Percentiles rank a stretch among this genome's conserved stretches.
Conservation (phyloP, 1,284 basidiomycete genomes). For the Trichosporon sp. region DNA sequence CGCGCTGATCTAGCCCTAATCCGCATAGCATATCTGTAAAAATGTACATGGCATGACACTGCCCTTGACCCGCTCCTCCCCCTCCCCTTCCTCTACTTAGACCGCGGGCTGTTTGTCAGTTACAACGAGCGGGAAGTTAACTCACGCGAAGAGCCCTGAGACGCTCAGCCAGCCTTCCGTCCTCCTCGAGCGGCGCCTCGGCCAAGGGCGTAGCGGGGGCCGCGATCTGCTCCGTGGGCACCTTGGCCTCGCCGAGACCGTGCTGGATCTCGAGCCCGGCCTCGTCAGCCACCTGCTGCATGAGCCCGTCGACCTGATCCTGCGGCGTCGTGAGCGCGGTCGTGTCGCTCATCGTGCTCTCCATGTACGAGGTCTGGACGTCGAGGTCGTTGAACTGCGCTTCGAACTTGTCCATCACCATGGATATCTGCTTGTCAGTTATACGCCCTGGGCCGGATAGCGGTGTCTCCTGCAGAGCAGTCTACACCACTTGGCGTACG, state of each 20-base stretch:
- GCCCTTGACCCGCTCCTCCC: constrained; percentile 21
- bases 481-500: too few relatives aligned
- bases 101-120: constrained; percentile 18
- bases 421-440: constrained; percentile 72
- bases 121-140: constrained; percentile 15
- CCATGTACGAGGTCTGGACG: constrained; percentile 98
- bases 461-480: too few relatives aligned
- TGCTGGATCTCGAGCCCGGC: constrained; percentile 95
- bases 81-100: background rate
- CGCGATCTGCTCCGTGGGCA: constrained; percentile 52
- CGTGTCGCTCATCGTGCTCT: constrained; percentile 90
- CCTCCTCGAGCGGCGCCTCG: constrained; percentile 47
- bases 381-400: constrained; percentile 94
- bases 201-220: constrained; percentile 50
- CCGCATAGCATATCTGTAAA: constrained; percentile 26
- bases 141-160: constrained; percentile 52
- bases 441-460: too few relatives aligned
- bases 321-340: constrained; percentile 93
- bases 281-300: constrained; percentile 95
- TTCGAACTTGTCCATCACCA: constrained; percentile 99
- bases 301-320: constrained; percentile 90
- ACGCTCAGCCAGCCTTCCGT: constrained; percentile 47
- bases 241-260: constrained; percentile 73
- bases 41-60: constrained; percentile 35
- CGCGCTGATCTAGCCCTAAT: background rate